Conservation (phyloP, 2,329 filamentous ascomycete species). For the Albophoma yamanashiensis region DNA sequence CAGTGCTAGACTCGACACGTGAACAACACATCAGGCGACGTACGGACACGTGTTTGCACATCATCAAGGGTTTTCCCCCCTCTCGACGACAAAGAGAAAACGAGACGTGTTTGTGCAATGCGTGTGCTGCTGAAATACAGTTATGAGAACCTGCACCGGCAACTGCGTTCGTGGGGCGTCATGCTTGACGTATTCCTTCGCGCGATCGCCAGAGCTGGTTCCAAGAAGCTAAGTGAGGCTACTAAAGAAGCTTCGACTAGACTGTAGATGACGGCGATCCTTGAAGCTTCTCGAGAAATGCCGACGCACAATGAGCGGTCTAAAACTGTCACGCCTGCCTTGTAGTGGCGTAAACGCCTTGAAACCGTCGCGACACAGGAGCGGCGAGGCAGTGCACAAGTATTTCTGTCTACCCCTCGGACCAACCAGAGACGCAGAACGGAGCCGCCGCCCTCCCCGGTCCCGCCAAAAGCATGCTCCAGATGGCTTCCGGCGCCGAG, state of each 20-base stretch:
- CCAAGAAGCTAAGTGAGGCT: background rate
- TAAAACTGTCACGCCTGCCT: background rate
- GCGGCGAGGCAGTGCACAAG: background rate
- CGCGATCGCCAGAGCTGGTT: background rate
- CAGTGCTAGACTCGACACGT: background rate
- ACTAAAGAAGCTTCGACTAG: background rate
- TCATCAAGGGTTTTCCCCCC: background rate
- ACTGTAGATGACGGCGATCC: background rate
- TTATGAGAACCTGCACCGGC: background rate
- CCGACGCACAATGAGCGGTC: background rate
- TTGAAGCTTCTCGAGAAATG: background rate
- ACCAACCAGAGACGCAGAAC: conserved; percentile 14
- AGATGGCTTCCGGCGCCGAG: conserved; percentile 5
- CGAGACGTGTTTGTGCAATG: background rate
- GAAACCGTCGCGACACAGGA: background rate
- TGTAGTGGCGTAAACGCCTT: background rate
- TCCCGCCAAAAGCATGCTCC: conserved; percentile 7
- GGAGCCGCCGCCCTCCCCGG: conserved; percentile 10
- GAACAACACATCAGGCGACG: background rate
- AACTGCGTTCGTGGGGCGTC: background rate
- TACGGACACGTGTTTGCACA: background rate
- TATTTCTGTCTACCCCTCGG: conserved; percentile 17
- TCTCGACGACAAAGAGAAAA: background rate
- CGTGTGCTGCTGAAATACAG: background rate
- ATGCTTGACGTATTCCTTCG: background rate